Conservation (phyloP, 371 early-diverging fungal species). For the Zychaea mexicana region DNA sequence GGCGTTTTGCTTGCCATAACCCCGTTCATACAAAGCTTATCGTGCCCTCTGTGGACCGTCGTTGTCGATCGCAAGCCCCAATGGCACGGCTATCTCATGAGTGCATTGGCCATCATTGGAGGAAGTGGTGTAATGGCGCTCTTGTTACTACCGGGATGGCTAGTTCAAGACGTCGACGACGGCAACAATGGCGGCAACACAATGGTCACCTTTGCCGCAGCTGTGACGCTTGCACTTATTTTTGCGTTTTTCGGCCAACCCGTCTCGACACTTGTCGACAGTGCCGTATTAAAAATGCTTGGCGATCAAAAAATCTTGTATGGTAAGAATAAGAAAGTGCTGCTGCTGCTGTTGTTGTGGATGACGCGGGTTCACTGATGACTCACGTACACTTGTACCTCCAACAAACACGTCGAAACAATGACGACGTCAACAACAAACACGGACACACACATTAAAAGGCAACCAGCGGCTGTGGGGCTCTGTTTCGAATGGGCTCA, state of each 20-base stretch:
- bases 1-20: conserved; percentile 44
- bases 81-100: conserved; percentile 40
- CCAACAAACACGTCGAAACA: too few relatives aligned
- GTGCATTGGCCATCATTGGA: conserved; percentile 32
- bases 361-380: too few relatives aligned
- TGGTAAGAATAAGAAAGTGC: too few relatives aligned
- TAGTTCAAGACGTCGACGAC: conserved; percentile 6
- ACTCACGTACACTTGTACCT: too few relatives aligned
- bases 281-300: conserved; percentile 44
- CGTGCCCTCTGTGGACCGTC: conserved; percentile 46
- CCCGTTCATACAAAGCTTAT: conserved; percentile 39
- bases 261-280: conserved; percentile 36
- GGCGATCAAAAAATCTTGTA: conserved; percentile 45
- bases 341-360: too few relatives aligned
- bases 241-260: conserved; percentile 51
- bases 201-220: neutral
- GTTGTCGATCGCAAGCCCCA: conserved; percentile 36
- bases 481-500: conserved; percentile 39
- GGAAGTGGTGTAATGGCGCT: conserved; percentile 30
- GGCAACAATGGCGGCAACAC: too few relatives aligned
- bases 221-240: conserved; percentile 24
- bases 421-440: too few relatives aligned
- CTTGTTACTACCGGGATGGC: conserved; percentile 27
- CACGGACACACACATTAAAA: too few relatives aligned
- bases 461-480: conserved; percentile 52